Conservation (phyloP, 176 grass and related monocot genomes). For the Rhipidocladum racemiflorum region DNA sequence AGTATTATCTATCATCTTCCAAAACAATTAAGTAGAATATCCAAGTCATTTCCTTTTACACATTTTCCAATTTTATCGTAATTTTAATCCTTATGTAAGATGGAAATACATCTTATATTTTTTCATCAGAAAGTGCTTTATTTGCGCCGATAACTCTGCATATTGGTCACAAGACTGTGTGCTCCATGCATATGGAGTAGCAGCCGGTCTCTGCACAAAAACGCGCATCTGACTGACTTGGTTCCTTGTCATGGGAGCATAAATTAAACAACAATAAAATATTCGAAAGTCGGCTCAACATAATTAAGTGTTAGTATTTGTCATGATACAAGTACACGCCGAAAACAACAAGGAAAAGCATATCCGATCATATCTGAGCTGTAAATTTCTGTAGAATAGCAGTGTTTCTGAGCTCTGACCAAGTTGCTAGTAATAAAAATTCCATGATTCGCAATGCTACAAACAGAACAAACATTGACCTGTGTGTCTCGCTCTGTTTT, state of each 20-base stretch:
- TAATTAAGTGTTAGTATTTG: neutral
- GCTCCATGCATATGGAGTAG: neutral
- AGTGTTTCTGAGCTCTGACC: neutral
- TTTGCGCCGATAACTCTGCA: slow-evolving; percentile 1
- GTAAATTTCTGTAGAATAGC: neutral
- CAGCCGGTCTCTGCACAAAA: neutral
- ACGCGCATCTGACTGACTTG: neutral
- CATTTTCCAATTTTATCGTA: too few relatives aligned
- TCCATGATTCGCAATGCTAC: neutral
- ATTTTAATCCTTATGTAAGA: too few relatives aligned
- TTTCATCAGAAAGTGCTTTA: too few relatives aligned
- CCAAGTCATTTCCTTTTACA: too few relatives aligned
- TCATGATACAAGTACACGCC: neutral
- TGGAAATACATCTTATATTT: too few relatives aligned
- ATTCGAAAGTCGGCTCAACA: neutral
- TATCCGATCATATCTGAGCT: neutral
- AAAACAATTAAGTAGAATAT: too few relatives aligned
- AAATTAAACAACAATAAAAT: neutral
- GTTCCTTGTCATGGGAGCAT: neutral
- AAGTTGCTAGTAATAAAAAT: neutral
- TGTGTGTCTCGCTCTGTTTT: neutral
- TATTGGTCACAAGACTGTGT: neutral
- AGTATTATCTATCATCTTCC: too few relatives aligned
- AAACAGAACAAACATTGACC: slow-evolving; percentile 5
- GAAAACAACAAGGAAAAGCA: neutral